phyloP scores from a whole-genome alignment of 257 asterid species.

The Sherardia arvensis region DNA sequence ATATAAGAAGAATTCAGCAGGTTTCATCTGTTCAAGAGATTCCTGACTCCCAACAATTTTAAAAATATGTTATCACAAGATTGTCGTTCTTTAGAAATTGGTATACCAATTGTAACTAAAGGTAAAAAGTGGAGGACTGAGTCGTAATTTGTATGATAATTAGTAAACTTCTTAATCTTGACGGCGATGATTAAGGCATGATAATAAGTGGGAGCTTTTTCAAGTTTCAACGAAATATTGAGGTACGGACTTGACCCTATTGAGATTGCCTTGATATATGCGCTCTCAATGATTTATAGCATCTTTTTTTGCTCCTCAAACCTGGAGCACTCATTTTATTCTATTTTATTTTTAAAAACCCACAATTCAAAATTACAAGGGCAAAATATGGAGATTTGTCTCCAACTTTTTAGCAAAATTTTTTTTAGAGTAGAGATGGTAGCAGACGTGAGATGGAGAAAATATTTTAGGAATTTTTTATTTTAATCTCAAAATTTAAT shows the following conservation, averaged over 20 bases:
- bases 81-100: neutral
- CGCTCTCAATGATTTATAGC: constrained; percentile 18
- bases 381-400: too few species aligned
- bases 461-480: too few species aligned
- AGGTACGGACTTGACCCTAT: neutral
- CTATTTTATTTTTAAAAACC: too few species aligned
- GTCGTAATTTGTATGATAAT: too few species aligned
- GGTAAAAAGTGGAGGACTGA: neutral
- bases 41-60: neutral
- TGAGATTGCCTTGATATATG: constrained; percentile 15
- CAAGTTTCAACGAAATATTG: neutral
- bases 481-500: too few species aligned
- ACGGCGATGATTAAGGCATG: constrained; percentile 6
- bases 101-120: neutral
- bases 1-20: neutral
- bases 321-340: too few species aligned
- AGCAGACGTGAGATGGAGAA: too few species aligned
- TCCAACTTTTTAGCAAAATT: too few species aligned
- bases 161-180: neutral
- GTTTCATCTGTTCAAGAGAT: neutral
- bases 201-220: neutral
- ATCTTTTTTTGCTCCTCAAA: too few species aligned
- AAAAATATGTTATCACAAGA: too few species aligned
- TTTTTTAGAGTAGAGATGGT: too few species aligned
- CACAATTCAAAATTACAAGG: too few species aligned